phyloP scores from a whole-genome alignment of 2,329 filamentous ascomycete species.

The Lachnellula subtilissima region DNA sequence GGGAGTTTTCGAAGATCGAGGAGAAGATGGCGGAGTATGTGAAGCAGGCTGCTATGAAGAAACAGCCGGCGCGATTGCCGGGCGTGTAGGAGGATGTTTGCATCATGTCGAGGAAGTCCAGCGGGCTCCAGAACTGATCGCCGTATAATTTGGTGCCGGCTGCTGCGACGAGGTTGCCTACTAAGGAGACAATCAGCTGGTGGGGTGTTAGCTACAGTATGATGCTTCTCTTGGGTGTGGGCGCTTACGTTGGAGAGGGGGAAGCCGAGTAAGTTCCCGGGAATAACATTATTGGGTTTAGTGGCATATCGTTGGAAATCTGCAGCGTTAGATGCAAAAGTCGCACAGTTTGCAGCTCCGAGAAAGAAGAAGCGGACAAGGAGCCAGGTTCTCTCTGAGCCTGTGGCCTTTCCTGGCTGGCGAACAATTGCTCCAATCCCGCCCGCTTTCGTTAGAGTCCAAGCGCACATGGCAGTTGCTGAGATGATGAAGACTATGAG shows the following conservation, averaged over 20 bases:
- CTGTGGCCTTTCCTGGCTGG: slow-evolving; percentile 30
- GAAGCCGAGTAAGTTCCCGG: slow-evolving; percentile 39
- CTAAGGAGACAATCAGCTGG: slow-evolving; percentile 32
- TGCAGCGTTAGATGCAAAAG: slow-evolving; percentile 38
- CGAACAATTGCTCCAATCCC: slow-evolving; percentile 27
- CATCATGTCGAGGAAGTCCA: slow-evolving; percentile 34
- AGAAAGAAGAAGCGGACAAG: slow-evolving; percentile 36
- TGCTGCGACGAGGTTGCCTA: slow-evolving; percentile 38
- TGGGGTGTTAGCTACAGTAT: not conserved
- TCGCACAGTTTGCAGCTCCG: slow-evolving; percentile 34
- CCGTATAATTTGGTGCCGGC: slow-evolving; percentile 32
- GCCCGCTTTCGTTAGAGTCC: slow-evolving; percentile 34
- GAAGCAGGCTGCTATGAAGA: slow-evolving; percentile 39
- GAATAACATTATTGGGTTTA: slow-evolving; percentile 37
- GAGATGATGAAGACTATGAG: slow-evolving; percentile 36
- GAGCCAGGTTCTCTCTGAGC: slow-evolving; percentile 35
- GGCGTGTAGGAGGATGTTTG: slow-evolving; percentile 33
- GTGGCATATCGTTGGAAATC: slow-evolving; percentile 41
- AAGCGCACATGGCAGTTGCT: slow-evolving; percentile 37
- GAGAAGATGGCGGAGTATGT: slow-evolving; percentile 40
- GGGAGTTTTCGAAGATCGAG: slow-evolving; percentile 40
- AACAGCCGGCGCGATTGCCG: slow-evolving; percentile 35
- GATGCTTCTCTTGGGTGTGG: not conserved
- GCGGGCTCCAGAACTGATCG: slow-evolving; percentile 34
- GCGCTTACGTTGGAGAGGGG: slow-evolving; percentile 33